These are phyloP conservation scores for Pseudocercospora crystallina DNA, from an alignment of 2,329 filamentous ascomycete genomes.

Conservation along the genomic window DNA sequence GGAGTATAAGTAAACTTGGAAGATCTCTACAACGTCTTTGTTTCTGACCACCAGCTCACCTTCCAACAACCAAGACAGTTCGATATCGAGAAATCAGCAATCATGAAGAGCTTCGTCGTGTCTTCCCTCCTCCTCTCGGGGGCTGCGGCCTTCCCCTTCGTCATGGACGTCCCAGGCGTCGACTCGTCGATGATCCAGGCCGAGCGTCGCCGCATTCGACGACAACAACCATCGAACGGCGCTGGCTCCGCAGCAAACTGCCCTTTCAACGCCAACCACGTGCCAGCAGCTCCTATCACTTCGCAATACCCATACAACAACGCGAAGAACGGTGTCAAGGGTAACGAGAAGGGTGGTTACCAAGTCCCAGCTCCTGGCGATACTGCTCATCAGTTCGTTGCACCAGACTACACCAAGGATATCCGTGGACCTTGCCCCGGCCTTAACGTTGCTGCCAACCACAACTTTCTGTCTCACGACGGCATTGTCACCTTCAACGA, in stretches of 20 bases:
- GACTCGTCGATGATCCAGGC: slow-evolving; percentile 30
- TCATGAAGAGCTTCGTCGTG: slow-evolving; percentile 30
- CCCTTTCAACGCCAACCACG: slow-evolving; percentile 43
- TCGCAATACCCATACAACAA: slow-evolving; percentile 43
- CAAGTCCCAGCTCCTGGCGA: slow-evolving; percentile 47
- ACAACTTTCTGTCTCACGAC: slow-evolving; percentile 44
- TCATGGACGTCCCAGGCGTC: slow-evolving; percentile 38
- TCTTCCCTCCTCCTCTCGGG: slow-evolving; percentile 23
- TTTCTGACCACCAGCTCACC: no score
- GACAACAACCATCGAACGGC: slow-evolving; percentile 13
- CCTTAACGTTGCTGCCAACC: slow-evolving; percentile 19
- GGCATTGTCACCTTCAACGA: slow-evolving; percentile 42
- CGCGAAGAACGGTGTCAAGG: slow-evolving; percentile 44
- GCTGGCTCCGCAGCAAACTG: slow-evolving; percentile 34
- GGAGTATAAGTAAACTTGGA: no score
- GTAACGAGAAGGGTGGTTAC: slow-evolving; percentile 44
- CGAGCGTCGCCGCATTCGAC: slow-evolving; percentile 11
- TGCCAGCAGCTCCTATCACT: slow-evolving; percentile 37
- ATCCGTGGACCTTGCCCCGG: slow-evolving; percentile 39
- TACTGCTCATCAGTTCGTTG: slow-evolving; percentile 38
- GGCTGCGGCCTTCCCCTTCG: slow-evolving; percentile 42
- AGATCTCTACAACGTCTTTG: no score
- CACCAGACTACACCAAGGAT: slow-evolving; percentile 38
- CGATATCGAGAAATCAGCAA: not conserved
- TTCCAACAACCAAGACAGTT: no score